Percentiles rank a stretch among this genome's conserved stretches.
Evolutionary conservation across 129 eudicot species (phyloP).

Genomic region (Arctium lappa): DNA sequence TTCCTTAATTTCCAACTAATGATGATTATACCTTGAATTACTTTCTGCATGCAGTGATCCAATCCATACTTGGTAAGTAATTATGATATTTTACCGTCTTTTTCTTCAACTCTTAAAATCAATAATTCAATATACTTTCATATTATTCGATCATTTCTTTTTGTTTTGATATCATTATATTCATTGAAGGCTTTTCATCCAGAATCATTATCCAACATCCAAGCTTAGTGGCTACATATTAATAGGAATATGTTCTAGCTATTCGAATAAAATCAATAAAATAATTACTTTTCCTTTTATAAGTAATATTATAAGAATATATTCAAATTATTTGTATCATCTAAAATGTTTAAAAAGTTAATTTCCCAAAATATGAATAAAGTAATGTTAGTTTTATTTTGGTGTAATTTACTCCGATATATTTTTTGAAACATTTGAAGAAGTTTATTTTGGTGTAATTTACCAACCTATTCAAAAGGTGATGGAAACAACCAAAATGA

Average conservation of each 20-base stretch:
- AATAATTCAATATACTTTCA: no score
- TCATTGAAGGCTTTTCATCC: not conserved
- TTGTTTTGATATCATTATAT: not conserved
- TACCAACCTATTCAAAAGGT: not conserved
- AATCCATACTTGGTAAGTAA: not conserved
- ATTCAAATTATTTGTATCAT: no score
- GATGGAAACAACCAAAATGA: not conserved
- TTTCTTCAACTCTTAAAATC: no score
- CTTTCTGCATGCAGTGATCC: not conserved
- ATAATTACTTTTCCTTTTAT: not conserved
- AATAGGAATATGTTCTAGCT: not conserved
- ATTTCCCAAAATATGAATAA: no score
- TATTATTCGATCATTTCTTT: not conserved
- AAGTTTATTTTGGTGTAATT: no score
- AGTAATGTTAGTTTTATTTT: no score
- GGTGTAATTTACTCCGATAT: not conserved
- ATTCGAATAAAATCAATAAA: no score
- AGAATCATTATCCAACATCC: not conserved
- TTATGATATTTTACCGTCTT: not conserved
- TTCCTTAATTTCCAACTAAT: not conserved
- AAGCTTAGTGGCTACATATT: not conserved
- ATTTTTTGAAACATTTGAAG: not conserved
- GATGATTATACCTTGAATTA: not conserved
- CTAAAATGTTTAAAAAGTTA: not conserved
- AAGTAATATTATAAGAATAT: not conserved